These are phyloP conservation scores for Paspalum vaginatum DNA, from an alignment of 176 grass and related monocot genomes.

Conservation along the genomic window DNA sequence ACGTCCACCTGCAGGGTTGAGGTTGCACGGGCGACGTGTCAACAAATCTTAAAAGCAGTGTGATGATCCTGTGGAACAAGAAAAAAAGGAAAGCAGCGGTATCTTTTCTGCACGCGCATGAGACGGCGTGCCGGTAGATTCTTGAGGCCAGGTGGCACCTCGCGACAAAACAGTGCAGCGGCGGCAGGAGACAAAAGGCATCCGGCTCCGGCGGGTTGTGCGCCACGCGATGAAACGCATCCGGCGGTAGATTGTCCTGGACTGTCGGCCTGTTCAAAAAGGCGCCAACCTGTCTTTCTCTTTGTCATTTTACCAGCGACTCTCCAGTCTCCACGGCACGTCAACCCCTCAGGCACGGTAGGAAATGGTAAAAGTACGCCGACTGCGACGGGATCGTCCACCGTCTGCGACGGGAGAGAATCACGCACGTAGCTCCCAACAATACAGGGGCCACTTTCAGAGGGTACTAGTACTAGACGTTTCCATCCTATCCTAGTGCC, in stretches of 20 bases:
- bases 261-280: too few species aligned
- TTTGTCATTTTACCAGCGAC: background rate
- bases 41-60: background rate
- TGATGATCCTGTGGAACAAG: too few species aligned
- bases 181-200: slow-evolving; percentile 4
- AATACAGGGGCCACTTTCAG: background rate
- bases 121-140: background rate
- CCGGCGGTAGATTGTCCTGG: too few species aligned
- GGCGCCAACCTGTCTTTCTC: too few species aligned
- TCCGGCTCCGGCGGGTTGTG: background rate
- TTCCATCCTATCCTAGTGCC: background rate
- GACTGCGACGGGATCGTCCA: background rate
- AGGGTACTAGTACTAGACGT: background rate
- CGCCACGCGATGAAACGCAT: slow-evolving; percentile 32
- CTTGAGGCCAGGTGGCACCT: slow-evolving; percentile 16
- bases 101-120: background rate
- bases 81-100: background rate
- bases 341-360: background rate
- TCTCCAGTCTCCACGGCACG: background rate
- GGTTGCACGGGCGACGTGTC: background rate
- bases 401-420: background rate
- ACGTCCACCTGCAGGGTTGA: slow-evolving; percentile 58
- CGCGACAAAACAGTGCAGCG: too few species aligned
- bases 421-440: background rate
- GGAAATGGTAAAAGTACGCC: background rate